Base-by-base conservation (phyloP, 2,329 filamentous ascomycete genomes). In the Fusarium temperatum region DNA sequence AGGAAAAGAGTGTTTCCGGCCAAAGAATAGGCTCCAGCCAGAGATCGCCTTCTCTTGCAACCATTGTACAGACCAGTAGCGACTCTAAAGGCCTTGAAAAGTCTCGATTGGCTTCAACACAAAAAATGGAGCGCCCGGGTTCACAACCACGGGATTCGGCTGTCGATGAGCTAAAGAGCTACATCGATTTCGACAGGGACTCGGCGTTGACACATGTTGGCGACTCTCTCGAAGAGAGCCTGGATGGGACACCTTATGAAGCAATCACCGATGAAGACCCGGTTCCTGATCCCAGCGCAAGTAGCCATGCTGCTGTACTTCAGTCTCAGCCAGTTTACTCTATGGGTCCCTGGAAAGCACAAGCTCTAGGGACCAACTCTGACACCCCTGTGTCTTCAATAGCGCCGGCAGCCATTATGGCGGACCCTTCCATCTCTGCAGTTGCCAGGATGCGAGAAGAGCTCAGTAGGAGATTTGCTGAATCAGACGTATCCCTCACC, bases 401-500 rank as follows among this genome's bases (percentile, higher is more conserved):
- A n/a, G 78, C 77, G 17, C 77, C 77, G 5, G 75, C 77, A 26
- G 77, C 77, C 12, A 78, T 78, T 45, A 78, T 78, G 77, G 60
- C 65, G 35, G 68, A 70, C 18, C 68, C 77, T 35, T 61, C 62
- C 26, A 56, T 42, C 36, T 79, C 76, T 15, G 72, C 78, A 13
- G 68, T 71, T 14, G 71, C 76, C 14, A 63, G 68, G 11, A 57
- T 80, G 48, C 71, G 63, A 42, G 64, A 70, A 32, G 63, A 79
- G 45, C 72, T 78, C 32, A 69, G 71, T 44, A 54, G 47, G 39
- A 48, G 73, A 32, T 79, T 78, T 62, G 68, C 61, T 15, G 53
- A 62, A 35, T 62, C 78, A 24, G 64, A 60, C 38, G 41, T 54
- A 17, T 67, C 76, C 36, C 64, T 75, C 28, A 68, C 77, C 15